Evolutionary conservation across 2,329 filamentous ascomycete genomes (phyloP), one percentile per base, ranked within the genome.

Genomic region (Xylaria sp.): DNA sequence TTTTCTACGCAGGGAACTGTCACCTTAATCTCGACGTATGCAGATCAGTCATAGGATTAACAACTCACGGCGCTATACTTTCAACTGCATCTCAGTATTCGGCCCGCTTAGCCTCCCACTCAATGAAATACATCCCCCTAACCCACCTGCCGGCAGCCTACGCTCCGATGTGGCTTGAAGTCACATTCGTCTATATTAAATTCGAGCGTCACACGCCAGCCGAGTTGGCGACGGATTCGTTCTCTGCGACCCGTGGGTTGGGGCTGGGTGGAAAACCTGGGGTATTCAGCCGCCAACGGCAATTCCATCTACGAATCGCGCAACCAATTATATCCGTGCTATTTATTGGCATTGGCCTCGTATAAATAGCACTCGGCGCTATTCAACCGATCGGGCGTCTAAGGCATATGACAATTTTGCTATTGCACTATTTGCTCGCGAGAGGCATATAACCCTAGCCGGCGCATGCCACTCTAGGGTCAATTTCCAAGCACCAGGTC

Each of bases 221-320:
- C 47, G 5, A 45, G 27, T 5, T 54, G 33, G 9, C 20, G 56
- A 60, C 60, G 44, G 38, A 39, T 61, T 55, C 47, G 36, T 59
- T 65, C 57, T 58, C 47, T 58, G 42, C 57, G 56, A 68, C 62
- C 62, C 56, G 51, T 61, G 63, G 58, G 63, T 67, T 61, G 66
- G 67, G 61, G 61, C 61, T 71, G 56, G 69, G 70, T 67, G 71
- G 57, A 61, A 69, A 73, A 67, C 61, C 73, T 74, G 71, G 73
- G 68, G 73, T 63, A 73, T 73, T 73, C 68, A 69, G 61, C 71
- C 71, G 69, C 64, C 38, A 61, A 62, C 69, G 69, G 71, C 69
- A 69, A 65, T 74, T 73, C 68, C 67, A 64, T 66, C 68, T 64
- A 60, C 49, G 53, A 60, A 58, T 66, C 64, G 63, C 44, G 50